Base-by-base conservation (phyloP, 768 basidiomycete genomes). In the Naganishia friedmannii region DNA sequence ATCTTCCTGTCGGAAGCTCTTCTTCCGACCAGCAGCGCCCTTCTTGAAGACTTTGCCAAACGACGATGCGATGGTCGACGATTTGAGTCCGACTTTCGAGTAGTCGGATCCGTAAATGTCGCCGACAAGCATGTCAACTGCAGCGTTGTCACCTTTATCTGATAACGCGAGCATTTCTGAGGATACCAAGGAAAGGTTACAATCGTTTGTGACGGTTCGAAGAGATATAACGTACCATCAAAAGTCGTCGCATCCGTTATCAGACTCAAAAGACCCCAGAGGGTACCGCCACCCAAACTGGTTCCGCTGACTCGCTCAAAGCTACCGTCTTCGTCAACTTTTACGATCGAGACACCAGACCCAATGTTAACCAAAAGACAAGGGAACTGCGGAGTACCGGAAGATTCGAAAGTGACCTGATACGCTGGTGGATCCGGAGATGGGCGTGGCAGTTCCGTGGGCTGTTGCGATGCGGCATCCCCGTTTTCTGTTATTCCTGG, bases 71-170 rank as follows among this genome's bases (percentile, higher is more conserved):
- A 99, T 99, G 84, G 90, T 96, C 9, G 92, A 94, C 42, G 94
- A 96, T 82, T 98, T 98, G 67, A 99, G 87, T 21, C 96, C 96
- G 42, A 99, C 87, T 72, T 90, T 89, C 80, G 87, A 88, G 83
- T 97, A 97, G 83, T 97, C 96, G 74, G 92, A 90, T n/a, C 96
- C 92, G 80, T 96, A 99, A 75, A 99, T 99, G 83, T 99, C 96
- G 42, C 96, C 95, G 54, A 99, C 94, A 57, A 98, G 88, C 95
- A 98, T 98, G 81, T 99, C 96, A 17, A 98, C 94, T 6, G 86
- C 85, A 53, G 90, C 87, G 78, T 99, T 98, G 82, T 96, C 92
- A 46, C 96, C 96, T 77, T 86, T 80, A 82, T 99, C 96, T 0
- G 96, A 96, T 26, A 99, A 85, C 9, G 88, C 87, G 74, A 99